A percentile compares a stretch with the other conserved stretches of the same genome.
Conservation (phyloP, 495 filamentous ascomycete species). For the Pseudomonodictys pantanalensis region DNA sequence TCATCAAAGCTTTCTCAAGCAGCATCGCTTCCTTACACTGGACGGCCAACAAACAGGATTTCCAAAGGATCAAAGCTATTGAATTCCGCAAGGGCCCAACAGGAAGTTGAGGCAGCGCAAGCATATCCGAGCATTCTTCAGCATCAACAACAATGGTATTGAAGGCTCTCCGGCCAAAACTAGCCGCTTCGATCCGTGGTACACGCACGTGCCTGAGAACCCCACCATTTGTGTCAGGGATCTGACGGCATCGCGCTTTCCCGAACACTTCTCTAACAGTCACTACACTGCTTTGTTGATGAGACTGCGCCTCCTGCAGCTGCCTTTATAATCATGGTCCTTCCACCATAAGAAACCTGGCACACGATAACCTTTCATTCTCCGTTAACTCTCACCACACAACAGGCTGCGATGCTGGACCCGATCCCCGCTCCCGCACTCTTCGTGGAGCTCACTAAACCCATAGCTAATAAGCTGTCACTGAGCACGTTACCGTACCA, state of each 20-base stretch:
- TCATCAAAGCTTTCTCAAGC: no score
- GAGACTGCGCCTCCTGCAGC: background rate
- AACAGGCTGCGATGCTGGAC: slow-evolving; percentile 10
- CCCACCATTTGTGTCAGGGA: background rate
- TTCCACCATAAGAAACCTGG: background rate
- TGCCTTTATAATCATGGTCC: background rate
- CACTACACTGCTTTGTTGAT: background rate
- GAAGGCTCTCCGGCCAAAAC: background rate
- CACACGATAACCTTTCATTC: background rate
- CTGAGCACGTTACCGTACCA: slow-evolving; percentile 24
- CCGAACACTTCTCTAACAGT: background rate
- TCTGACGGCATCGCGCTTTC: background rate
- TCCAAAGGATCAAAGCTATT: no score
- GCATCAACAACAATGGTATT: background rate
- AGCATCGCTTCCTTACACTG: no score
- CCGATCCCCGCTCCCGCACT: slow-evolving; percentile 14
- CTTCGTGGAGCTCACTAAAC: slow-evolving; percentile 10
- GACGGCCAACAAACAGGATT: no score
- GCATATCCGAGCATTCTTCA: no score
- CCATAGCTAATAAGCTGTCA: slow-evolving; percentile 9
- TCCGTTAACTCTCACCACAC: background rate
- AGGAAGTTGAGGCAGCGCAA: no score
- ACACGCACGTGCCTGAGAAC: background rate
- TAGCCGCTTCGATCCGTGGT: background rate
- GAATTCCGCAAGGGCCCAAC: no score